Evolutionary conservation across 2,329 filamentous ascomycete genomes (phyloP), one percentile per base, ranked within the genome.

Genomic region (Beauveria australis): DNA sequence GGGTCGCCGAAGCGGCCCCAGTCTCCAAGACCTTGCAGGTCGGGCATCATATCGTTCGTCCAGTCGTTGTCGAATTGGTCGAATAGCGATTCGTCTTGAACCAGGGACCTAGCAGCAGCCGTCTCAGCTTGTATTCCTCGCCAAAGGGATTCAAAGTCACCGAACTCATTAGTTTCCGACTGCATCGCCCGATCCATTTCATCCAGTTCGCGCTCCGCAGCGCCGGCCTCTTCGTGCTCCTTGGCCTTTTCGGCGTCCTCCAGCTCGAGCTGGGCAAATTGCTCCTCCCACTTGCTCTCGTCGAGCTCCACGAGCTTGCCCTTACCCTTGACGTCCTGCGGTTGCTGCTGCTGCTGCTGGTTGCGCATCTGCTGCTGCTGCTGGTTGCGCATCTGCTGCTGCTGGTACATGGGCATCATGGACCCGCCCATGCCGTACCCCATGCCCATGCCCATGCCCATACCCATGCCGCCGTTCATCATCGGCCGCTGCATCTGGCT

Each of bases 231-330:
- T 58, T 89, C 89, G 46, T 73, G 79, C 66, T 65, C 67, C 30
- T 87, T 85, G 46, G 86, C 87, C 43, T 74, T 73, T 59, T 78
- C 78, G 67, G 80, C 78, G 69, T 87, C 82, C 63, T 86, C 79
- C 64, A 88, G 77, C 72, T 93, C 91, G 71, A 97, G 87, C 74
- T 94, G 86, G 61, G 91, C 89, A 73, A 99, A 99, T 73, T 97
- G 92, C 68, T 92, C 91, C 75, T 97, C 93, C 94, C 94, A 97
- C 70, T 96, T 89, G 69, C 88, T 80, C 67, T 99, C 93, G 71
- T 97, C 91, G 26, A 97, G 83, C 76, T 97, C 94, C 14, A 97
- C 88, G 76, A 97, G 85, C 74, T 95, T 96, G 44, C 89, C 92
- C 73, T 97, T 97, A 62, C 89, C 90, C 73, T 92, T 89, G 54